Percentiles rank a stretch among this genome's conserved stretches.
phyloP scores from a whole-genome alignment of 2,329 filamentous ascomycete species.

The Sporothrix globosa region DNA sequence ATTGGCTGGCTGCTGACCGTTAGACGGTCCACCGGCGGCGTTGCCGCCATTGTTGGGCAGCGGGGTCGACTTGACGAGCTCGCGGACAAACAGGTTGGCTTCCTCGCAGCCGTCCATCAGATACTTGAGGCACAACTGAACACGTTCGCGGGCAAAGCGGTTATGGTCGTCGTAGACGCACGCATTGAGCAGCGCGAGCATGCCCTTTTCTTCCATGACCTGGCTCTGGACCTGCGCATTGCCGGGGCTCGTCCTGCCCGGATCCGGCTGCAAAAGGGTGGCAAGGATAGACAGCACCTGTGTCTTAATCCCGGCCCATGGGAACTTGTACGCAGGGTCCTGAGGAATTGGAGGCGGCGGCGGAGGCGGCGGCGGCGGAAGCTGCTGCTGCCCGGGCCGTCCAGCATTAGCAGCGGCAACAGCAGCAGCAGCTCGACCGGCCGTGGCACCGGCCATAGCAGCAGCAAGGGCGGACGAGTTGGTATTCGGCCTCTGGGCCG shows the following conservation, averaged over 20 bases:
- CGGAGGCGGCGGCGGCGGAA: conserved; percentile 48
- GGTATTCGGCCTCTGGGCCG: conserved; percentile 37
- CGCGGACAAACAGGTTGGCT: conserved; percentile 71
- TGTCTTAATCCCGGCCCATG: conserved; percentile 80
- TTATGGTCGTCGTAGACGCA: conserved; percentile 92
- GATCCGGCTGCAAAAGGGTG: conserved; percentile 82
- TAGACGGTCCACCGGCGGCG: conserved; percentile 26
- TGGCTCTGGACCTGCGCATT: conserved; percentile 82
- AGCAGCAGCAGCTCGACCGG: conserved; percentile 38
- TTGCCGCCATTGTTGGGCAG: conserved; percentile 36
- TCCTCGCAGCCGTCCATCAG: conserved; percentile 73
- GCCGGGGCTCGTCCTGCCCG: conserved; percentile 61
- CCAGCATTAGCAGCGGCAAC: conserved; percentile 42
- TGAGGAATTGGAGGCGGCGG: conserved; percentile 59
- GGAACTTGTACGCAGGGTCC: conserved; percentile 65
- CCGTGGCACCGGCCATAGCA: conserved; percentile 29
- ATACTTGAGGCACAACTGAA: conserved; percentile 86
- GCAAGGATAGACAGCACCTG: conserved; percentile 89
- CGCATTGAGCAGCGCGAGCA: conserved; percentile 85
- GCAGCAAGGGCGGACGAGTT: conserved; percentile 16
- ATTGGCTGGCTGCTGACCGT: background rate
- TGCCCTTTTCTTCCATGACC: conserved; percentile 80
- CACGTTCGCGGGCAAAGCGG: conserved; percentile 89
- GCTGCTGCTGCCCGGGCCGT: conserved; percentile 40
- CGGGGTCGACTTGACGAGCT: conserved; percentile 52